Conservation (phyloP, 257 asterid species). For the Petunia axillaris region DNA sequence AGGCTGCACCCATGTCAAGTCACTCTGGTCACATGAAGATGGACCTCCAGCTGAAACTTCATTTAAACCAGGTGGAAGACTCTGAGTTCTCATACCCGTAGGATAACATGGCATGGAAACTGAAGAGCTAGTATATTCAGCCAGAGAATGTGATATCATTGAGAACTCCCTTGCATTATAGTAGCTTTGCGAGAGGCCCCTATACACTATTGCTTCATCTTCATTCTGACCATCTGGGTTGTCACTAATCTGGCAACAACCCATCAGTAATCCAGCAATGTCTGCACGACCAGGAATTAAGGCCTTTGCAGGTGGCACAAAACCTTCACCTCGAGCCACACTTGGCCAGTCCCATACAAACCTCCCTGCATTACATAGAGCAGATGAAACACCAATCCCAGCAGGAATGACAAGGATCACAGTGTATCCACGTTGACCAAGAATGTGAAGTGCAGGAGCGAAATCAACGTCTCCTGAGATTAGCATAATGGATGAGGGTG, state of each 20-base stretch:
- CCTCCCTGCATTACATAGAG: constrained; percentile 81
- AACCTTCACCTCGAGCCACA: constrained; percentile 87
- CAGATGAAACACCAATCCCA: constrained; percentile 70
- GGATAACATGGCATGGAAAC: constrained; percentile 43
- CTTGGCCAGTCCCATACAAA: constrained; percentile 95
- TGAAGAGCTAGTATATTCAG: constrained; percentile 49
- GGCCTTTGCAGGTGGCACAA: constrained; percentile 63
- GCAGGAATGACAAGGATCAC: constrained; percentile 84
- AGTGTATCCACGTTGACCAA: constrained; percentile 93
- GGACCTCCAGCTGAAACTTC: constrained; percentile 46
- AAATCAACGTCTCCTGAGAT: constrained; percentile 98
- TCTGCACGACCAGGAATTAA: constrained; percentile 46
- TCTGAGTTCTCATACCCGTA: constrained; percentile 41
- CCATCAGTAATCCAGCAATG: constrained; percentile 40
- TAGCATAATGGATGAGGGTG: constrained; percentile 89
- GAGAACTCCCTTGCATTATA: constrained; percentile 48
- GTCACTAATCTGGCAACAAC: constrained; percentile 46
- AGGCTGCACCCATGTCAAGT: constrained; percentile 78
- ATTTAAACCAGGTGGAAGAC: constrained; percentile 47
- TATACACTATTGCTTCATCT: constrained; percentile 78
- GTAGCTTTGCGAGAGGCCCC: constrained; percentile 52
- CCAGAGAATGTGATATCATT: constrained; percentile 53
- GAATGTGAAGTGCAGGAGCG: constrained; percentile 91
- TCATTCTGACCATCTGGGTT: constrained; percentile 55
- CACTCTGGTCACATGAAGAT: constrained; percentile 40